These are phyloP conservation scores for Silene noctiflora DNA, from an alignment of 179 eudicot genomes.

Conservation along the genomic window DNA sequence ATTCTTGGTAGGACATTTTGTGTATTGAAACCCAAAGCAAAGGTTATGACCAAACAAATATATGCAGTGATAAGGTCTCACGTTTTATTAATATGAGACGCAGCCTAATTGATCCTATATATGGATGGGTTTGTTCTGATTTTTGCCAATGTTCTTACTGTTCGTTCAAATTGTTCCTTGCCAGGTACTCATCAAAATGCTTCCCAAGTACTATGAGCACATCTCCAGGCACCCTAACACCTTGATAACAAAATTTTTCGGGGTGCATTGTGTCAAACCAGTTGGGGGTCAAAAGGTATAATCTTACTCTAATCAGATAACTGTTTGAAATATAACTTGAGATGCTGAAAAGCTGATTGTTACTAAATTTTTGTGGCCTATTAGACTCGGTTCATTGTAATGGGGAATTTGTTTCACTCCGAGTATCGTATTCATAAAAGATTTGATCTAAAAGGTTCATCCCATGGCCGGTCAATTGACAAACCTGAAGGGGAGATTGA, in stretches of 20 bases:
- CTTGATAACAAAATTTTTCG: conserved; percentile 83
- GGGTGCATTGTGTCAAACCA: conserved; percentile 96
- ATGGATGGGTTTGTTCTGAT: conserved; percentile 1
- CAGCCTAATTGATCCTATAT: too few relatives aligned
- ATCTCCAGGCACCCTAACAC: conserved; percentile 70
- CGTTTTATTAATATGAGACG: too few relatives aligned
- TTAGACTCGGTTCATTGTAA: conserved; percentile 89
- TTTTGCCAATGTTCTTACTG: conserved; percentile 3
- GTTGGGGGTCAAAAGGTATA: conserved; percentile 82
- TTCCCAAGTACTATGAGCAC: conserved; percentile 79
- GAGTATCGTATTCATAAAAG: conserved; percentile 86
- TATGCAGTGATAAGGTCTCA: too few relatives aligned
- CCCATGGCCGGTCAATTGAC: conserved; percentile 82
- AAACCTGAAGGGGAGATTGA: conserved; percentile 86
- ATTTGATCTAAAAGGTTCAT: conserved; percentile 94
- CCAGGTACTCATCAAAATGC: conserved; percentile 92
- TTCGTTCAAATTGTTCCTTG: background rate
- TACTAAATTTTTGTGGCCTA: conserved; percentile 11
- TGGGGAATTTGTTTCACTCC: conserved; percentile 93
- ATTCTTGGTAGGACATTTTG: background rate
- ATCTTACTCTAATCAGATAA: background rate
- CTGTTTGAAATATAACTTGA: background rate
- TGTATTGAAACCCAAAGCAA: too few relatives aligned
- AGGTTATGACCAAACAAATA: too few relatives aligned
- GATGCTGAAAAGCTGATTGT: conserved; percentile 22